Percentiles rank a stretch among this genome's conserved stretches.
Evolutionary conservation across 2,329 filamentous ascomycete genomes (phyloP).

Genomic region (Shiraia bambusicola): DNA sequence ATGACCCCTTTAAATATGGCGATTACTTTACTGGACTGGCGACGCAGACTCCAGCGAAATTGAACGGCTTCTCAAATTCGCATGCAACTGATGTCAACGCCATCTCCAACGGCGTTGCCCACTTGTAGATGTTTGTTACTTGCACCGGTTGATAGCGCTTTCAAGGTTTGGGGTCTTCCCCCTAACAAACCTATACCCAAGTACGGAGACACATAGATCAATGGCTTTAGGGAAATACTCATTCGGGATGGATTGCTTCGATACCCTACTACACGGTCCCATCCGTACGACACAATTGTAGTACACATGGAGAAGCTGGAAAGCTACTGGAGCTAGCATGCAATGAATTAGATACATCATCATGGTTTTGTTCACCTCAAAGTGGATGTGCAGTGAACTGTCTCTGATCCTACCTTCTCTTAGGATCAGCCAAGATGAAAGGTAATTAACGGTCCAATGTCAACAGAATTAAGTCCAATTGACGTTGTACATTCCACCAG

Average conservation of each 20-base stretch:
- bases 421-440: not conserved
- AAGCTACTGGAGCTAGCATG: not conserved
- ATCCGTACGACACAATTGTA: constrained; percentile 13
- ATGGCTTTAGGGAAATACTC: constrained; percentile 19
- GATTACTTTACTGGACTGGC: constrained; percentile 46
- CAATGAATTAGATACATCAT: not conserved
- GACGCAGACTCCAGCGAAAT: constrained; percentile 24
- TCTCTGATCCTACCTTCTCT: not conserved
- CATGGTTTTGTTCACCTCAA: not conserved
- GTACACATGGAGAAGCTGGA: constrained; percentile 11
- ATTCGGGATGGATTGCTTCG: constrained; percentile 21
- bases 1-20: constrained; percentile 52
- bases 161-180: not conserved
- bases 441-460: not conserved
- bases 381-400: not conserved
- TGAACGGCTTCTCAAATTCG: constrained; percentile 20
- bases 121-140: constrained; percentile 31
- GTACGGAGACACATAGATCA: constrained; percentile 23
- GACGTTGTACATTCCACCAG: not conserved
- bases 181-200: constrained; percentile 6
- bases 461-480: not conserved
- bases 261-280: constrained; percentile 29
- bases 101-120: constrained; percentile 32
- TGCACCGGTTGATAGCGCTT: constrained; percentile 15
- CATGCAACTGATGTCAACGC: constrained; percentile 27